Evolutionary conservation across 352 stramenopile genomes (phyloP), one percentile per base, ranked within the genome.

Genomic region (Pythium periplocum): DNA sequence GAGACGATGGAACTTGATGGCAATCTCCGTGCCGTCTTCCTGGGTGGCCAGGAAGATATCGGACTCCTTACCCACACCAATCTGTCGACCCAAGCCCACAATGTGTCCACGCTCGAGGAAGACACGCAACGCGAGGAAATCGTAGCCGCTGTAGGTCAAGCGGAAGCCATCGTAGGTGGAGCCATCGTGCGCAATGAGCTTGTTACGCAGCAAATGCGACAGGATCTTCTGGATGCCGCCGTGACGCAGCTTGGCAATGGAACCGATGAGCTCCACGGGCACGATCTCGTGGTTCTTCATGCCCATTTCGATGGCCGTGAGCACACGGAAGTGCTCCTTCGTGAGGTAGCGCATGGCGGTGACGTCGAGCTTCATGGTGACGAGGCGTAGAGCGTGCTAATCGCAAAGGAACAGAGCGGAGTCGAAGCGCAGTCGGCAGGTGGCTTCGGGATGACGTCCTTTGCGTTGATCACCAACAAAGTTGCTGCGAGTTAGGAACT

Each of bases 1-100:
- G 9, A 99, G 84, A n/a, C 98, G 93, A 77, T 99, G 98, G 66
- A 99, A 97, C 73, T 99, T 99, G 49, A 99, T 95, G 4, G 98
- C 96, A 30, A 99, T 71, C 63, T 99, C 92, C 10, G 96, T 97
- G 55, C 96, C 96, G 60, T 98, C 90, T 12, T 91, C 80, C 55
- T 93, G 83, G 4, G 78, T 90, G 30, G 93, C 96, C 43, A 99
- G 62, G 69, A 98, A 99, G 53, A 99, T 98, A 75, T 99, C 98
- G 12, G 87, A 98, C 68, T 99, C 98, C 64, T 99, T 99, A 40
- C 98, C 98, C 34, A 98, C 96, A 32, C 97, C 97, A 57, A 99
- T 99, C 61, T 98, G 86, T 34, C 87, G 79, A 4, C 93, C 93
- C 17, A 98, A 64, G 2, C 86, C 92, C 4, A 70, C 73, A 57